phyloP scores from a whole-genome alignment of 1,139 yeast genomes.

The Scheffersomyces stambukii region DNA sequence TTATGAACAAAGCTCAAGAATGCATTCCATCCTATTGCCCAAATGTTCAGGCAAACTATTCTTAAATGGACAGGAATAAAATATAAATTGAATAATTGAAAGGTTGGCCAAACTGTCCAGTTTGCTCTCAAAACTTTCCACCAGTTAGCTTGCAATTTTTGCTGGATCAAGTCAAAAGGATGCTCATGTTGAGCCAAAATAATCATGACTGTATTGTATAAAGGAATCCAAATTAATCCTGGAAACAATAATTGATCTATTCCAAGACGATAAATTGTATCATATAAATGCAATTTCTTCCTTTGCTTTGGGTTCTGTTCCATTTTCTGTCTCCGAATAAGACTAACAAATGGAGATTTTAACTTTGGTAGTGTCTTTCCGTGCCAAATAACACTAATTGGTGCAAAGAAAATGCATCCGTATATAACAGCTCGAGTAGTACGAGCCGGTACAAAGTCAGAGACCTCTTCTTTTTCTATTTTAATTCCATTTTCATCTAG shows the following conservation, averaged over 20 bases:
- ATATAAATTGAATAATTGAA: conserved; percentile 36
- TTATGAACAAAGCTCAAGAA: conserved; percentile 43
- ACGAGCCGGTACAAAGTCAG: conserved; percentile 23
- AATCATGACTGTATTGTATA: conserved; percentile 41
- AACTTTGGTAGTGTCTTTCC: conserved; percentile 49
- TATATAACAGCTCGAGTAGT: conserved; percentile 65
- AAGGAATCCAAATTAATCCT: conserved; percentile 40
- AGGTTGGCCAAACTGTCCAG: conserved; percentile 46
- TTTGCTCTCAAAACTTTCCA: conserved; percentile 38
- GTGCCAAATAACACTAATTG: conserved; percentile 72
- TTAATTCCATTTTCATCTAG: conserved; percentile 12
- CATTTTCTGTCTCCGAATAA: conserved; percentile 7
- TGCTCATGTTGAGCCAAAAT: conserved; percentile 34
- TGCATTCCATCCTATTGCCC: conserved; percentile 45
- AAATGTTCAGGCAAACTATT: conserved; percentile 34
- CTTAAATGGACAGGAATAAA: conserved; percentile 40
- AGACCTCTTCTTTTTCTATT: conserved; percentile 3
- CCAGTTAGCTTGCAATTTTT: conserved; percentile 38
- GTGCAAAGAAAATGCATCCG: conserved; percentile 76
- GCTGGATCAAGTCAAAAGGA: conserved; percentile 29
- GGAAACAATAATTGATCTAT: conserved; percentile 37
- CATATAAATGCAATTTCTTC: conserved; percentile 22
- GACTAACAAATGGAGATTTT: conserved; percentile 34
- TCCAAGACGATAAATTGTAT: conserved; percentile 31
- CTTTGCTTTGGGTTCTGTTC: conserved; percentile 9